Base-by-base conservation (phyloP, 306 rosid species). In the Cicer cuneatum region DNA sequence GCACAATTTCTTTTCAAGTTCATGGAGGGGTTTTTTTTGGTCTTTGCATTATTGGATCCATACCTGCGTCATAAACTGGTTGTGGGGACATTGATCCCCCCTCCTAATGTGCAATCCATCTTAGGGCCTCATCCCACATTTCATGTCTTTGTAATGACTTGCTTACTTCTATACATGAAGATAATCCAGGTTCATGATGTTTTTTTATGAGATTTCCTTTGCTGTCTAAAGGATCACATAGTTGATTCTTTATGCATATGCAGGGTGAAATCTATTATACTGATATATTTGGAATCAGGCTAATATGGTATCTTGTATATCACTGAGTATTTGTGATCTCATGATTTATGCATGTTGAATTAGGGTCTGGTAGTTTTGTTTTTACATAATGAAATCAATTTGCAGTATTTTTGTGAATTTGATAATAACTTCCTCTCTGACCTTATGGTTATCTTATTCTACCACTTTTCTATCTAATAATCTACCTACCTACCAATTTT, bases 301-400 rank as follows among this genome's bases (percentile, higher is more conserved):
- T 29, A 29, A 63, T 18, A 63, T 21, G 5, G 41, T 71, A 63
- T 71, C 10, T 69, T 48, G 37, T 37, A 53, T 59, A 56, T 2
- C 12, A 7, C 45, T n/a, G 24, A 12, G 4, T 39, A 35, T 59
- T n/a, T 37, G 16, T 69, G 35, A 2, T 51, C 16, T 18, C 7
- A 12, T 13, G 43, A 59, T 59, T 11, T 59, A 37, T 49, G 63
- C 42, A 9, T 67, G 65, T 65, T 8, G 24, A 64, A 65, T 49
- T 49, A 16, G 15, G 38, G 52, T 63, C 3, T 15, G 67, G 10
- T n/a, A 61, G 18, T 10, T 60, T 35, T 42, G 54, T 15, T 56
- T 72, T 54, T 59, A 58, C 18, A 41, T 65, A 45, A 77, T 62
- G 56, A 73, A 73, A n/a, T 43, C 13, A 59, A 52, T 45, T 24